Evolutionary conservation across 805 yeast species (phyloP).

Genomic region (Millerozyma miso): DNA sequence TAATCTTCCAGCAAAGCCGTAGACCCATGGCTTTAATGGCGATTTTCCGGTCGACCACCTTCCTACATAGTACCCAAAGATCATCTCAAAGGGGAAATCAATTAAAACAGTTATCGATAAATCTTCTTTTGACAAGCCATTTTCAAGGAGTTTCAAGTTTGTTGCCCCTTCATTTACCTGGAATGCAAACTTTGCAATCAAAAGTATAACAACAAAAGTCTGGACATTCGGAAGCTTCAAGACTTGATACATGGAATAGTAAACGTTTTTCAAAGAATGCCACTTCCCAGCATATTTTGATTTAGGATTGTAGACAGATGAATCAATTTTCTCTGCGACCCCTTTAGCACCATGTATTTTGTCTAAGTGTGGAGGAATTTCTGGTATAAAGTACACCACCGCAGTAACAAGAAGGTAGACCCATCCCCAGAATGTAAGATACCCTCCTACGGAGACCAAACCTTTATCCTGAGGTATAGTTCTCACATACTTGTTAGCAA

Average conservation of each 20-base stretch:
- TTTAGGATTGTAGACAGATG: slow-evolving; percentile 21
- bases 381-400: slow-evolving; percentile 58
- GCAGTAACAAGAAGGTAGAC: slow-evolving; percentile 65
- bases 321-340: slow-evolving; percentile 25
- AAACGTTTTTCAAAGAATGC: slow-evolving; percentile 47
- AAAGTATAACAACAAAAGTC: slow-evolving; percentile 66
- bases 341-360: slow-evolving; percentile 25
- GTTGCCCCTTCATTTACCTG: slow-evolving; percentile 97
- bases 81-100: slow-evolving; percentile 92
- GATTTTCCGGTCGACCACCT: slow-evolving; percentile 82
- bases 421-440: slow-evolving; percentile 75
- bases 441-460: slow-evolving; percentile 65
- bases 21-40: slow-evolving; percentile 85
- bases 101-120: slow-evolving; percentile 87
- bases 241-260: slow-evolving; percentile 64
- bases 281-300: slow-evolving; percentile 12
- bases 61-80: slow-evolving; percentile 94
- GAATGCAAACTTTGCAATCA: slow-evolving; percentile 84
- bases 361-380: slow-evolving; percentile 57
- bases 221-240: slow-evolving; percentile 67
- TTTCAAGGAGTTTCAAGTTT: slow-evolving; percentile 82
- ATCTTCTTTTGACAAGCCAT: slow-evolving; percentile 91
- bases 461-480: slow-evolving; percentile 58
- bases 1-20: slow-evolving; percentile 80
- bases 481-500: slow-evolving; percentile 82